Base-by-base conservation (phyloP, 805 yeast species). In the Candida patagonica region DNA sequence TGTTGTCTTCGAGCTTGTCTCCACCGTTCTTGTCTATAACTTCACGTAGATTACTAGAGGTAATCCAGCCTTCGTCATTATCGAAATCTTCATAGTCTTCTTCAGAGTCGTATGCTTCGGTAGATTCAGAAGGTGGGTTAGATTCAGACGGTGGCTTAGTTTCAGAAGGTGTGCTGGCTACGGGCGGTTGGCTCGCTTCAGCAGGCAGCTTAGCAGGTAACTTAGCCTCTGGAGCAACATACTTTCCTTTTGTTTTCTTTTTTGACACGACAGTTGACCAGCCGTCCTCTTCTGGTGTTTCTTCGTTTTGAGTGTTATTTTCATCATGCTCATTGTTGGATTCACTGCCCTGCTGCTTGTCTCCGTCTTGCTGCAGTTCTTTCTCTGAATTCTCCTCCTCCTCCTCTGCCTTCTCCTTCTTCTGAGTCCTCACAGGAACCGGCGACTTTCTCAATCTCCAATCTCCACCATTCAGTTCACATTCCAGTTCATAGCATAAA, bases 21-120 rank as follows among this genome's bases (percentile, higher is more conserved):
- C 80, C 74, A 52, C 68, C 73, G 52, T 85, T 89, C 55, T 77
- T 79, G 29, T 77, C 57, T 56, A 84, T 70, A 39, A 75, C 76
- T 50, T 80, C 85, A 30, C 73, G 66, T 24, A 92, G 61, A 52
- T 87, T 92, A 2, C 83, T 95, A 2, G 92, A 81, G 0, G 95
- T 84, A 51, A 92, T 92, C 98, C 98, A 92, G 41, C 76, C 87
- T 46, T 83, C 95, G 30, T 84, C 87, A 42, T 82, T 89, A 41
- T 78, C 88, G 34, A 78, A 79, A 23, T 69, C 73, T 16, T 20
- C 24, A 10, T 36, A 23, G 32, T 73, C 78, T 16, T 24, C 30
- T 9, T 38, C 47, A 25, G 29, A 30, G 13, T 45, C 42, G 12
- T 43, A 47, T 5, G 23, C 46, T n/a, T 50, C 43, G 48, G 48